Conservation (phyloP, 192 early-diverging fungal species). For the Phycomyces blakesleeanus region DNA sequence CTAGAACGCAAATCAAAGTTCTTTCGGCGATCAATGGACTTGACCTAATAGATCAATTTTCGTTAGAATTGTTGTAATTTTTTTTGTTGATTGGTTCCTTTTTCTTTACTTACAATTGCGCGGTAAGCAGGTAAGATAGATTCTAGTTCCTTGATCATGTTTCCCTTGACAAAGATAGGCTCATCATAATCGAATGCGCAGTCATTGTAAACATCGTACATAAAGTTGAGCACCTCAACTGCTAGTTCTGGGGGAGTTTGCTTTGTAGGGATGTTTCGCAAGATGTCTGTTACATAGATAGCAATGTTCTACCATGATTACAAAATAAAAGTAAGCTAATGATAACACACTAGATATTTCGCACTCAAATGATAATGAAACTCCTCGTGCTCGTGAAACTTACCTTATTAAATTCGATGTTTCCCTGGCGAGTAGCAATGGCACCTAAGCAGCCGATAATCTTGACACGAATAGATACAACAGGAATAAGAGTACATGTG, state of each 20-base stretch:
- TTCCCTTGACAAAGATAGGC: slow-evolving; percentile 76
- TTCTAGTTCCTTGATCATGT: slow-evolving; percentile 56
- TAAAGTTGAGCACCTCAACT: slow-evolving; percentile 75
- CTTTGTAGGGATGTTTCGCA: slow-evolving; percentile 33
- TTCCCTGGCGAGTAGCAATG: slow-evolving; percentile 68
- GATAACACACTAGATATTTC: too few species aligned
- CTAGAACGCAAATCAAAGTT: slow-evolving; percentile 65
- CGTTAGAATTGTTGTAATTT: neutral
- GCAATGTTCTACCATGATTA: slow-evolving; percentile 52
- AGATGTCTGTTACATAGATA: slow-evolving; percentile 53
- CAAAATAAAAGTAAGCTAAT: neutral
- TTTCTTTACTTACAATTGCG: slow-evolving; percentile 46
- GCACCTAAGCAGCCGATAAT: slow-evolving; percentile 69
- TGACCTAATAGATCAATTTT: slow-evolving; percentile 30
- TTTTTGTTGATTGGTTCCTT: neutral
- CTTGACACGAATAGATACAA: slow-evolving; percentile 59
- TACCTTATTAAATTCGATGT: slow-evolving; percentile 64
- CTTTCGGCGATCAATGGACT: slow-evolving; percentile 69
- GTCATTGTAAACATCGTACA: slow-evolving; percentile 90
- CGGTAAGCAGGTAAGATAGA: slow-evolving; percentile 45
- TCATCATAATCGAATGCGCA: slow-evolving; percentile 75
- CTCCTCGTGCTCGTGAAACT: neutral
- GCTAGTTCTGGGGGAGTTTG: slow-evolving; percentile 40
- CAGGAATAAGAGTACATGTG: slow-evolving; percentile 37
- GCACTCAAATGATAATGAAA: too few species aligned